Base-by-base conservation (phyloP, 306 rosid genomes). In the Quillaja saponaria region DNA sequence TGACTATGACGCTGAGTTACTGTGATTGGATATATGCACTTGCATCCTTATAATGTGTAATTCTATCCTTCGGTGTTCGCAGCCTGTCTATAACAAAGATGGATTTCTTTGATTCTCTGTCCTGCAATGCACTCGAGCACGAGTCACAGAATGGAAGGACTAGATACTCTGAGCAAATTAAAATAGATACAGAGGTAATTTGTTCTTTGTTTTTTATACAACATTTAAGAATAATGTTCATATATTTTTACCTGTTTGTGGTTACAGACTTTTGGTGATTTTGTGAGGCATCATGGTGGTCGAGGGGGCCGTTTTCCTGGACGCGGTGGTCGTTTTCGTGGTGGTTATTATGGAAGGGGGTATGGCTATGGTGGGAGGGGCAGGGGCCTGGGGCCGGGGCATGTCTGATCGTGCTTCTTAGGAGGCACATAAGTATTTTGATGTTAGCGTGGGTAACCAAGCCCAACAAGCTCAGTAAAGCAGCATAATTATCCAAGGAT, bases 51-150 rank as follows among this genome's bases (percentile, higher is more conserved):
- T 51, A 7, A 48, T 49, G 61, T 51, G 39, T 76, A 44, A 78
- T 37, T 33, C 48, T 64, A 40, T 41, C 63, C 48, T 49, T 34
- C 56, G 61, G 42, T 74, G 51, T 74, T 28, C 48, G 16, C 91
- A 87, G 95, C 73, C 91, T 62, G 71, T 81, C 53, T 91, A 91
- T 70, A 82, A 87, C 52, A 91, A 87, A 82, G 97, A 91, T 69
- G 96, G 96, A 91, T 63, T 91, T 91, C 83, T 91, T 91, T 51
- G 97, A 91, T 61, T 66, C 91, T 2, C 85, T 87, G 63, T 87
- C 97, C 1, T 67, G 76, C 77, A 80, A 76, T 33, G 81, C 66
- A 5, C 65, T 48, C 44, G 78, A 68, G 61, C 60, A 66, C n/a
- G 78, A 73, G 15, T 62, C 78, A 3, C 97, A 87, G 20, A 87